A percentile compares a stretch with the other conserved stretches of the same genome.
These are phyloP conservation scores for Sphenostylis stenocarpa DNA, from an alignment of 306 rosid genomes.

Conservation along the genomic window DNA sequence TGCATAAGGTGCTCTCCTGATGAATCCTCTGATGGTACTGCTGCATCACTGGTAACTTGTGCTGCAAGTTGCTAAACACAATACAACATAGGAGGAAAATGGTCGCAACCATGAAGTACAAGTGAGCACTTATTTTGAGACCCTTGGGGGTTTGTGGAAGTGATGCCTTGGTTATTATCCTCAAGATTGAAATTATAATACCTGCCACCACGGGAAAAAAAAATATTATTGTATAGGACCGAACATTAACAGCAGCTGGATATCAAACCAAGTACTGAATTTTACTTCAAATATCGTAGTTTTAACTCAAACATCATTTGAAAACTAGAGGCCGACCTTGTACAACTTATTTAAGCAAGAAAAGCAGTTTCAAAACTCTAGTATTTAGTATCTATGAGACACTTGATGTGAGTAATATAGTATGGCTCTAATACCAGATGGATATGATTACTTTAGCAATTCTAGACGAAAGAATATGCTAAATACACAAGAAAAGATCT, in stretches of 20 bases:
- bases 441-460: conserved; percentile 10
- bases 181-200: conserved; percentile 68
- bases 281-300: background rate
- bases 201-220: conserved; percentile 53
- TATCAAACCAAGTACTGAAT: background rate
- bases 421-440: background rate
- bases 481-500: background rate
- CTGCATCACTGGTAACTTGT: conserved; percentile 78
- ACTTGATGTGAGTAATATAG: background rate
- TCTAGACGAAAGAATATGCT: conserved; percentile 28
- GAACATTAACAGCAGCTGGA: background rate
- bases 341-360: background rate
- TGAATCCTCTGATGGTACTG: conserved; percentile 44
- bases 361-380: background rate
- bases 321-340: conserved; percentile 6
- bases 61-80: conserved; percentile 65
- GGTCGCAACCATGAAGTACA: conserved; percentile 74
- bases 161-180: conserved; percentile 82
- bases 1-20: conserved; percentile 44
- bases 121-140: conserved; percentile 77
- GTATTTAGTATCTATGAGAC: background rate
- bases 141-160: conserved; percentile 81
- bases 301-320: background rate
- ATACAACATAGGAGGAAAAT: conserved; percentile 72
- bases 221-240: background rate